Evolutionary conservation across 805 yeast species (phyloP).

Genomic region (Teunomyces atbi): DNA sequence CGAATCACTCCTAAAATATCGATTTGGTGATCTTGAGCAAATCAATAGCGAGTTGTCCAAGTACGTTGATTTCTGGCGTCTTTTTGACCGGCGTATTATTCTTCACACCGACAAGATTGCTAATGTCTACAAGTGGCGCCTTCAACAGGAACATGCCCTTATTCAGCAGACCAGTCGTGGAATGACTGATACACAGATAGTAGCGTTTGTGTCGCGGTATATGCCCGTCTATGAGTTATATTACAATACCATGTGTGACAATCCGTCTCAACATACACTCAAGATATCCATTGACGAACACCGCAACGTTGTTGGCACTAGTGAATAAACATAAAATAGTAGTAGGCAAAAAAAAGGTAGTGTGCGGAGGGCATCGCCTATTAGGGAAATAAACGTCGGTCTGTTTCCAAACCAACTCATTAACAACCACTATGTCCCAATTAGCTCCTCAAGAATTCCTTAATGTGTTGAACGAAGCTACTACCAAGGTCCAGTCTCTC

Average conservation of each 20-base stretch:
- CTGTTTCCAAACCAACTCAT: neutral
- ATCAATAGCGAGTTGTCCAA: conserved; percentile 52
- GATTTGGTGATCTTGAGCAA: conserved; percentile 25
- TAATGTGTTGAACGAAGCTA: conserved; percentile 19
- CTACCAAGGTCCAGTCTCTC: conserved; percentile 13
- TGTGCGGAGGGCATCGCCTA: neutral
- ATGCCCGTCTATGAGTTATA: conserved; percentile 83
- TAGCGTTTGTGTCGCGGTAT: conserved; percentile 71
- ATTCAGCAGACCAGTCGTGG: conserved; percentile 58
- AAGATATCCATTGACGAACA: conserved; percentile 14
- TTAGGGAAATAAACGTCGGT: conserved; percentile 1
- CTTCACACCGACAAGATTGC: conserved; percentile 57
- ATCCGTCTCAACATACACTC: conserved; percentile 8
- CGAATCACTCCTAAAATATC: conserved; percentile 11
- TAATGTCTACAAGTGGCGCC: conserved; percentile 77
- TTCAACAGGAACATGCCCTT: conserved; percentile 68
- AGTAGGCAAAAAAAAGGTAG: neutral
- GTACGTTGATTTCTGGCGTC: conserved; percentile 56
- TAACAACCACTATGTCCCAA: neutral
- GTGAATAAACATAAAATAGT: neutral
- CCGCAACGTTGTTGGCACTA: conserved; percentile 8
- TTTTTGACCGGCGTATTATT: conserved; percentile 59
- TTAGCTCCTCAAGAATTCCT: conserved; percentile 16
- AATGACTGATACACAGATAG: conserved; percentile 75
- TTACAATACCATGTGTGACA: conserved; percentile 43